Evolutionary conservation across 257 asterid species (phyloP), one percentile per base, ranked within the genome.

Genomic region (Haberlea rhodopensis): DNA sequence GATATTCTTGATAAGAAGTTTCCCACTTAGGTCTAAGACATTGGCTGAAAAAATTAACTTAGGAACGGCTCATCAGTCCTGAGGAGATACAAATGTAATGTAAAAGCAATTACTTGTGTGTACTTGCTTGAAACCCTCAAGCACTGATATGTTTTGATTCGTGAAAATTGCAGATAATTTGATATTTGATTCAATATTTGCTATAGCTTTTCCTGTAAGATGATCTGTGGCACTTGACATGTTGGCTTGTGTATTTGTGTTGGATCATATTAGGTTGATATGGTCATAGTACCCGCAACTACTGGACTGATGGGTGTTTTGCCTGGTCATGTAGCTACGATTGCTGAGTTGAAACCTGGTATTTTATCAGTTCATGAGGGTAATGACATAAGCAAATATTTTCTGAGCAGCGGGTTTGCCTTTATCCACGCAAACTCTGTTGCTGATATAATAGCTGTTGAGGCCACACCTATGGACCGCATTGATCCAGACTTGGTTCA

Each of bases 241-340:
- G 60, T 13, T 11, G 34, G 21, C 5, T 57, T 28, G 64, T 20
- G 1, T 10, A 7, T n/a, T n/a, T 11, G 28, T 15, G 29, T 23
- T 29, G 19, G 0, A 23, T 34, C 32, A 40, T 81, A 34, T 21
- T 81, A 90, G 97, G 97, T 90, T 68, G 97, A 90, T 75, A 87
- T 85, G 97, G 95, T 82, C 65, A 87, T 87, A 52, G 68, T 89
- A 32, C 97, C 97, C 8, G 94, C 97, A 59, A 74, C 85, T 46
- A 85, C 91, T 0, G 96, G 96, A 63, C 95, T 87, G 65, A 90
- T 90, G 97, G 95, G 95, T 85, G 91, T 90, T 65, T 78, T 90
- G 76, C 95, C 97, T 0, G 95, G 95, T 57, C 97, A 90, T 37
- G 97, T 90, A 19, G 79, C 97, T 6, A 83, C 95, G 18, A 85